Evolutionary conservation across 495 filamentous ascomycete genomes (phyloP), one percentile per base, ranked within the genome.

Genomic region (Parathielavia hyrcaniae): DNA sequence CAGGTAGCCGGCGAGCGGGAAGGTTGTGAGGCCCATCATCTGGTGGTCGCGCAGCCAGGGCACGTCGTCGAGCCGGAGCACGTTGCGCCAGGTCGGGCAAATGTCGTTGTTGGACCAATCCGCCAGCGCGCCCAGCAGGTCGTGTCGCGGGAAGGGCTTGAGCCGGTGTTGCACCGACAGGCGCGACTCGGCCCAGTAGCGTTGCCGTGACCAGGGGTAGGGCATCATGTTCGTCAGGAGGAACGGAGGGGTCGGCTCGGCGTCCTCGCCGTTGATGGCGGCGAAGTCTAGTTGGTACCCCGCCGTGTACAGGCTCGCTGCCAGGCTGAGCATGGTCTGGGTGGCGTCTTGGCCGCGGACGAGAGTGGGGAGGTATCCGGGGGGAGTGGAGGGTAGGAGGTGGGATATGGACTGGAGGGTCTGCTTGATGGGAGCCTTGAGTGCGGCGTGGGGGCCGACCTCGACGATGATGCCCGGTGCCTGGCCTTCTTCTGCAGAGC

Each of bases 391-490:
- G 69, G 22, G 68, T 57, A 1, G 65, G 57, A 22, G 71, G 70
- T 30, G 3, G 26, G 26, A 30, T 11, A 72, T 53, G 8, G 61
- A 66, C 60, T 81, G 75, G n/a, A 85, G 59, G 8, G 78, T 82
- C 53, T 86, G 78, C 59, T 77, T 78, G 23, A 86, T 63, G 2
- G 85, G 83, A 0, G 80, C 81, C 49, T 81, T 74, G 0, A 90
- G 71, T 0, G 85, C 81, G 9, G 76, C 69, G 58, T 89, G 86
- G 19, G 87, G 84, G 0, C 87, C 86, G 22, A 87, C 70, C 60
- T 88, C 85, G 17, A 88, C 50, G 5, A 87, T 62, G 61, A 78
- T 69, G 44, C 74, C 69, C 2, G 71, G 66, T 16, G 65, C 59
- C 60, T n/a, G n/a, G n/a, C n/a, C n/a, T n/a, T 62, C 55, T 20